Base-by-base conservation (phyloP, 768 basidiomycete species). In the Lenzites betulinus region DNA sequence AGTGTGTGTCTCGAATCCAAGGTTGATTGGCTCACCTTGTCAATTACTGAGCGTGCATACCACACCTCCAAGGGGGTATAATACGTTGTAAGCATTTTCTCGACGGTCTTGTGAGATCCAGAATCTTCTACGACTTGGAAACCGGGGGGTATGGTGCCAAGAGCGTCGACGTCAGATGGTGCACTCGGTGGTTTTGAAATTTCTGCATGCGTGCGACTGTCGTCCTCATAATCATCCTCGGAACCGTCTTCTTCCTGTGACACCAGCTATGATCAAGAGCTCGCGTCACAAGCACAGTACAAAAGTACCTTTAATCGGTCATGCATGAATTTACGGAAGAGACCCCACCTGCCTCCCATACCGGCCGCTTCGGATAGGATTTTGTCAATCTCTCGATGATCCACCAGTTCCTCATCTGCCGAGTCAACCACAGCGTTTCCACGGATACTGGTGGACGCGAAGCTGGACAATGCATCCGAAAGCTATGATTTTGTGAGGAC, bases 351-450 rank as follows among this genome's bases (percentile, higher is more conserved):
- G 23, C 95, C 88, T 35, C 90, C 87, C 85, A 99, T 94, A 3
- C 89, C 89, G 15, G 94, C 86, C 9, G 92, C 74, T 74, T 98
- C 97, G 1, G 90, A 87, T n/a, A 97, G 69, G 0, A 92, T 79
- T 69, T 88, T 91, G 76, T 99, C 96, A 11, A 97, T 86, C 71
- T 98, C 96, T 56, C 93, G 83, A 13, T 92, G 90, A 71, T 98
- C 95, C 4, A 91, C 77, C 7, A 74, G 71, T 1, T 81, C 80
- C 13, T 91, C 87, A 3, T 88, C 83, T 15, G 28, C 36, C 9
- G 39, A 6, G 26, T 50, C 30, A 16, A 49, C 26, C 42, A 5
- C 12, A n/a, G 41, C 15, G n/a, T 58, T 42, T 47, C 55, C 36
- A 46, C 38, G 25, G 12, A 51, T 26, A 18, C 13, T 20, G 9